Conservation (phyloP, 495 filamentous ascomycete genomes). For the Penicillium dipodomyicola region DNA sequence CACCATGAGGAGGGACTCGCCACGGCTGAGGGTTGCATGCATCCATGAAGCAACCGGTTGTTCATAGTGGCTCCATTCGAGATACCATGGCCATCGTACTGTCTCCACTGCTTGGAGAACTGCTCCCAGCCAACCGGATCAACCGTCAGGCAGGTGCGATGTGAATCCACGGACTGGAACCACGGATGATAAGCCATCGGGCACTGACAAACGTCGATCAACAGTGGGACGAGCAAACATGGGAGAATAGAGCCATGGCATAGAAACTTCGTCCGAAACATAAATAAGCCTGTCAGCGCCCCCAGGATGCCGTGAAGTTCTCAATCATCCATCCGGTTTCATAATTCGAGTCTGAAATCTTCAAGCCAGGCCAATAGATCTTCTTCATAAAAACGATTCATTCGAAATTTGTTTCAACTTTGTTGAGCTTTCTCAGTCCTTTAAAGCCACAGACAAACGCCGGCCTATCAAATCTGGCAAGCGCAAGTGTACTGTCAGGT, state of each 20-base stretch:
- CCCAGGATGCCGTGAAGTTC: slow-evolving; percentile 27
- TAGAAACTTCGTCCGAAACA: slow-evolving; percentile 39
- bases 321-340: slow-evolving; percentile 38
- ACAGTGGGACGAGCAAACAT: slow-evolving; percentile 29
- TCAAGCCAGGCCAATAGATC: slow-evolving; percentile 26
- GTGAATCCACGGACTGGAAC: slow-evolving; percentile 32
- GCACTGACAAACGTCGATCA: slow-evolving; percentile 40
- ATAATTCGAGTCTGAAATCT: slow-evolving; percentile 25
- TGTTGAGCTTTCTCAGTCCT: slow-evolving; percentile 14
- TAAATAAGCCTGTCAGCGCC: slow-evolving; percentile 46
- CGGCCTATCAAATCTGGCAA: slow-evolving; percentile 41
- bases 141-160: slow-evolving; percentile 29
- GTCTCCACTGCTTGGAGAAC: slow-evolving; percentile 38
- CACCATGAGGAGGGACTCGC: slow-evolving; percentile 31
- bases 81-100: slow-evolving; percentile 36
- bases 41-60: slow-evolving; percentile 41
- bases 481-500: slow-evolving; percentile 25
- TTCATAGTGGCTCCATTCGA: slow-evolving; percentile 36
- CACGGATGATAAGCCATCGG: slow-evolving; percentile 42
- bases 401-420: slow-evolving; percentile 32
- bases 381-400: slow-evolving; percentile 21
- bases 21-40: slow-evolving; percentile 45
- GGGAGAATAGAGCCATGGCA: slow-evolving; percentile 24
- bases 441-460: slow-evolving; percentile 24
- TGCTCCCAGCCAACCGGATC: slow-evolving; percentile 39